phyloP scores from a whole-genome alignment of 257 asterid species.

The Scutellaria galericulata region DNA sequence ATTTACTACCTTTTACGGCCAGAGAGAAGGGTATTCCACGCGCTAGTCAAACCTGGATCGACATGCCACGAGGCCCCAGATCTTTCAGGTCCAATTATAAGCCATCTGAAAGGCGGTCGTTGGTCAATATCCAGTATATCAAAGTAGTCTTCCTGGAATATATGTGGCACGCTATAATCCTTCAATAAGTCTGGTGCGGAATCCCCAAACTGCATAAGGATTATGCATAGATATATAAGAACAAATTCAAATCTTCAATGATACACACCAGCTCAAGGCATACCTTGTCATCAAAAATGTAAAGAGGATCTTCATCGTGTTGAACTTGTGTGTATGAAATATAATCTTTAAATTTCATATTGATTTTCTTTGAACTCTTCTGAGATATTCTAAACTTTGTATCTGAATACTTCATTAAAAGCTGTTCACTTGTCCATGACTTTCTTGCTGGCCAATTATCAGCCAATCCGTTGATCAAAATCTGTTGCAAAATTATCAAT shows the following conservation, averaged over 20 bases:
- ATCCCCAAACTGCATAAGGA: slow-evolving; percentile 78
- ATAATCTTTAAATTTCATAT: slow-evolving; percentile 83
- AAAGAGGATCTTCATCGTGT: slow-evolving; percentile 97
- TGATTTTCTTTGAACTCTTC: slow-evolving; percentile 73
- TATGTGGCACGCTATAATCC: slow-evolving; percentile 77
- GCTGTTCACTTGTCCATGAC: slow-evolving; percentile 79
- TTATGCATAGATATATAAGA: slow-evolving; percentile 32
- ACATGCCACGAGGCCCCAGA: slow-evolving; percentile 99
- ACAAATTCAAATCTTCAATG: slow-evolving; percentile 30
- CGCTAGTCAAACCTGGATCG: slow-evolving; percentile 99
- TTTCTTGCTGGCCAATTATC: slow-evolving; percentile 90
- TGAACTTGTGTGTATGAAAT: slow-evolving; percentile 74
- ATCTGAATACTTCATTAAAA: slow-evolving; percentile 68
- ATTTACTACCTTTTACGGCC: slow-evolving; percentile 85
- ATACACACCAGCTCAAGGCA: slow-evolving; percentile 29
- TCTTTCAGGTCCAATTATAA: slow-evolving; percentile 94
- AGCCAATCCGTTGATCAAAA: slow-evolving; percentile 78
- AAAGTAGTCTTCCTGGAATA: slow-evolving; percentile 93
- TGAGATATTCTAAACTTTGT: slow-evolving; percentile 78
- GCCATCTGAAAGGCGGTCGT: slow-evolving; percentile 96
- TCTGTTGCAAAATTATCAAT: slow-evolving; percentile 48
- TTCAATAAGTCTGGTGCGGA: slow-evolving; percentile 78
- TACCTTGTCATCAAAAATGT: slow-evolving; percentile 92
- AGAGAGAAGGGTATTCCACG: slow-evolving; percentile 98
- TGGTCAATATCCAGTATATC: slow-evolving; percentile 77